Evolutionary conservation across 2,329 filamentous ascomycete species (phyloP), one percentile per base, ranked within the genome.

Genomic region (Phialophora expanda): DNA sequence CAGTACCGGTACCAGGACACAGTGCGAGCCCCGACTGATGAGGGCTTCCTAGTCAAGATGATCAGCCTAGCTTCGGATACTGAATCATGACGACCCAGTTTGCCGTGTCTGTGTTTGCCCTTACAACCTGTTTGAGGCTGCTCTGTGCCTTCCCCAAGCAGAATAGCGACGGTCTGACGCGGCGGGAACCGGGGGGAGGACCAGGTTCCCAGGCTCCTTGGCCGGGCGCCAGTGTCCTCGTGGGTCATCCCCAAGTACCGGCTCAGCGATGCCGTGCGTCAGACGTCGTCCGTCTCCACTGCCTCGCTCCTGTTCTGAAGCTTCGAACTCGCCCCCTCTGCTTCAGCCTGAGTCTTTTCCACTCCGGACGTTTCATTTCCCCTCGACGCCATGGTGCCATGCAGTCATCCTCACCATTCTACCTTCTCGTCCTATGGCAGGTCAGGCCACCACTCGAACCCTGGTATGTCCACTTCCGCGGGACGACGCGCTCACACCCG

Each of bases 401-500:
- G 48, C 48, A 51, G 48, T 51, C 48, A 51, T 51, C 48, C 24
- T 51, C 48, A 51, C 24, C 24, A 8, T 26, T 26, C 48, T 51
- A 11, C 48, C 20, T 28, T 51, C 9, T 5, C 17, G 38, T n/a
- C 38, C 38, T 44, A 8, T 14, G 48, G 14, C 20, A 26, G 48
- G 48, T 8, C 48, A 51, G 48, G 12, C 20, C 48, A 22, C 12
- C 24, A 14, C 48, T 51, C 20, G 24, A 14, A 44, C 38, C 38
- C 48, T 51, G 24, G 46, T 11, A 51, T 24, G 11, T 28, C 48
- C 48, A 22, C 22, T 51, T 50, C 28, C 55, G 34, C 55, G 34
- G 34, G 17, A 57, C n/a, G 34, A 44, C 34, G 32, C 32, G 55
- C 30, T 38, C 28, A 20, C 6, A 38, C 30, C 32, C 26, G 28